phyloP scores from a whole-genome alignment of 345 rosid species.

The Viola odorata region DNA sequence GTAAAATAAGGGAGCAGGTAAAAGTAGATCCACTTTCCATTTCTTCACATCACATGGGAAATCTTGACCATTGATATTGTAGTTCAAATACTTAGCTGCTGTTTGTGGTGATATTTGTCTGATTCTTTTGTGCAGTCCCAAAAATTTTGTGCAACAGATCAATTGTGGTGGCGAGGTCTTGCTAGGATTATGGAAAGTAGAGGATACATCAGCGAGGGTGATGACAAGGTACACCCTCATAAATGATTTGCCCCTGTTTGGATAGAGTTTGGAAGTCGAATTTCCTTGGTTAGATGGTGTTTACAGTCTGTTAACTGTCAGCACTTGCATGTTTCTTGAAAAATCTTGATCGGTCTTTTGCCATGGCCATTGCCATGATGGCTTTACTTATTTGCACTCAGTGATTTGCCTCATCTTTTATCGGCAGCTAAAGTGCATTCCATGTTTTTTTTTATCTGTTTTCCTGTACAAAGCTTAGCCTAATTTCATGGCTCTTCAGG shows the following conservation, averaged over 20 bases:
- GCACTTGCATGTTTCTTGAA: background rate
- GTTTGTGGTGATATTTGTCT: conserved; percentile 12
- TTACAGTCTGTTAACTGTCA: background rate
- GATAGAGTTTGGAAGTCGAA: background rate
- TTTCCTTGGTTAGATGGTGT: background rate
- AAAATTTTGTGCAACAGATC: conserved; percentile 47
- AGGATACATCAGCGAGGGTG: conserved; percentile 65
- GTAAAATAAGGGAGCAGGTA: conserved; percentile 74
- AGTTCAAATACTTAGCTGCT: conserved; percentile 5
- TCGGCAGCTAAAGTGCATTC: background rate
- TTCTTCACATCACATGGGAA: background rate
- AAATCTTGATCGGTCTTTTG: background rate
- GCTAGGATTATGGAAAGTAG: conserved; percentile 69
- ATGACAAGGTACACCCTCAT: conserved; percentile 41
- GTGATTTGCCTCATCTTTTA: too few relatives aligned
- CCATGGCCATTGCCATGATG: too few relatives aligned
- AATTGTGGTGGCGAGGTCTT: conserved; percentile 85
- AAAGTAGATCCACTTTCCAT: background rate
- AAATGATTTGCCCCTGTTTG: background rate
- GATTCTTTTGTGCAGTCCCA: conserved; percentile 40
- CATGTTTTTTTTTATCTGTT: too few relatives aligned
- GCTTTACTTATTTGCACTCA: too few relatives aligned
- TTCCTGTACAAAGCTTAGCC: too few relatives aligned
- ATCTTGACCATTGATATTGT: background rate
- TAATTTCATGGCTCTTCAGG: too few relatives aligned